These are phyloP conservation scores for Bretziella fagacearum DNA, from an alignment of 2,329 filamentous ascomycete species.

Conservation along the genomic window DNA sequence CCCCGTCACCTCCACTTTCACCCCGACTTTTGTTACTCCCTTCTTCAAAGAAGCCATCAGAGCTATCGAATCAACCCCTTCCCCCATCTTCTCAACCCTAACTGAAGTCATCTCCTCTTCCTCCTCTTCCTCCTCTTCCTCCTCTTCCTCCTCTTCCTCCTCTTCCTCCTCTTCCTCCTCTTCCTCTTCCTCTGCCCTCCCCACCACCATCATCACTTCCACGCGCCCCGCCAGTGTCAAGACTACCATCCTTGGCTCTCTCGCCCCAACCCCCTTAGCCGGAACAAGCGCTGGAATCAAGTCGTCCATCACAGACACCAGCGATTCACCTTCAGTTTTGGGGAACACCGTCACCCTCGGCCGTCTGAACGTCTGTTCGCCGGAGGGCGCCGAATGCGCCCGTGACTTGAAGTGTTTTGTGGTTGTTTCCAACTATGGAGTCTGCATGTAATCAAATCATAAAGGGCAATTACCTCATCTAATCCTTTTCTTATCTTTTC, in stretches of 20 bases:
- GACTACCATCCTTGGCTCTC: neutral
- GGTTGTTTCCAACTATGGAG: neutral
- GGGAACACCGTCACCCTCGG: neutral
- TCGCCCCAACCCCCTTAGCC: neutral
- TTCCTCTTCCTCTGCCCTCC: neutral
- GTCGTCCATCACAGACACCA: neutral
- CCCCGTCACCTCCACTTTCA: neutral
- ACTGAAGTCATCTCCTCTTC: neutral
- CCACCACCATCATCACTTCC: conserved; percentile 1
- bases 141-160: neutral
- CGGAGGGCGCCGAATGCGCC: neutral
- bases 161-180: conserved; percentile 1
- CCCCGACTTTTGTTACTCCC: neutral
- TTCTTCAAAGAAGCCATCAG: neutral
- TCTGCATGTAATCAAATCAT: too few species aligned
- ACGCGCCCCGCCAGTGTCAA: neutral
- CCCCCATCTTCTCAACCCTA: neutral
- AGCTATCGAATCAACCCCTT: neutral
- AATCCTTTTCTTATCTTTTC: too few species aligned
- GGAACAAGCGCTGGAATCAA: neutral
- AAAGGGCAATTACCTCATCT: too few species aligned
- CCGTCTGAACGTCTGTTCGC: neutral
- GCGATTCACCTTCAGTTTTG: too few species aligned
- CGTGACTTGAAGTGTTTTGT: neutral
- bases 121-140: neutral